Evolutionary conservation across 768 basidiomycete species (phyloP), one percentile per base, ranked within the genome.

Genomic region (Tulasnella sp.): DNA sequence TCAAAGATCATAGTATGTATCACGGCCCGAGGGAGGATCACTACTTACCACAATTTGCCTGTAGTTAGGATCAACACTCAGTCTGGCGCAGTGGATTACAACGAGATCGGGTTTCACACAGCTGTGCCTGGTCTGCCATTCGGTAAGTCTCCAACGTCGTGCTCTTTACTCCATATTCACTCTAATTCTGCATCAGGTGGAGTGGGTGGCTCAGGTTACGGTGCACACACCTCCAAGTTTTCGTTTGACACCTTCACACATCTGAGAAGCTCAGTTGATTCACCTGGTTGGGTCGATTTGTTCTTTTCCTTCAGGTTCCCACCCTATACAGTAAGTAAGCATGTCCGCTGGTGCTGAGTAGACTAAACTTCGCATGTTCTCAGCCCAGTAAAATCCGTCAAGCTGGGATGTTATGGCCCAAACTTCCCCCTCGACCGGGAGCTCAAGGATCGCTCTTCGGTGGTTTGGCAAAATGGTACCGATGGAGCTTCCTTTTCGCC

Each of bases 191-290:
- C 6, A 5, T n/a, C 27, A 6, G 27, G 19, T 40, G 6, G n/a
- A 16, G 10, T n/a, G 27, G n/a, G 6, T 40, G 5, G 19, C 19
- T 16, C 5, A 16, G 75, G 59, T 20, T 33, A 70, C 52, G 79
- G 87, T 10, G 69, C 72, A 49, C 77, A 83, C 59, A 77, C 79
- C 3, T 81, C 86, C 31, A 86, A 86, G 60, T 81, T 68, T 59
- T 67, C 70, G 4, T 90, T 89, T 57, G 81, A 86, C 54, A 68
- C 73, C 60, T 90, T 91, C 66, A 86, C 84, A 0, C 85, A 89
- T 61, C 57, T 74, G 22, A 74, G 88, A 45, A 61, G 78, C 4
- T 74, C 79, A 0, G 37, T 74, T 7, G 68, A 72, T 56, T 66
- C 63, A 3, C 73, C 70, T 31, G 53, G 60, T 49, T 72, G 65